A percentile compares a stretch with the other conserved stretches of the same genome.
These are phyloP conservation scores for Nyctanthes arbortristis DNA, from an alignment of 257 asterid genomes.

Conservation along the genomic window DNA sequence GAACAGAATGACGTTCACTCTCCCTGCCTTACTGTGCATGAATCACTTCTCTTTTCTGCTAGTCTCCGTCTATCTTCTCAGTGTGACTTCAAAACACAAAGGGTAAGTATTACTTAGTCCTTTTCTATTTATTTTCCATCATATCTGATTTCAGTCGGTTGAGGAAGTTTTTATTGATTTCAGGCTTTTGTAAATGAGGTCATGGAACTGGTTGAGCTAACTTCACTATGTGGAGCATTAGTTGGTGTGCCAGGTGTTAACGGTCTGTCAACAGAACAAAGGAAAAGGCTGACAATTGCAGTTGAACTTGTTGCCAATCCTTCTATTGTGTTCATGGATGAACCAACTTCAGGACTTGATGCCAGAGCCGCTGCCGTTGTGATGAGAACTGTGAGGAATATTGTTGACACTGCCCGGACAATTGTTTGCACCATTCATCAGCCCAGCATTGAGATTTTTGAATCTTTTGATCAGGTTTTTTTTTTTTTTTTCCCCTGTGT, in stretches of 20 bases:
- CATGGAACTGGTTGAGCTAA: constrained; percentile 80
- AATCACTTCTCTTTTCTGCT: constrained; percentile 82
- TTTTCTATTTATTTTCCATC: not conserved
- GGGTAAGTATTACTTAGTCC: constrained; percentile 40
- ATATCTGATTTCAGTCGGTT: not conserved
- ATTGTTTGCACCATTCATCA: constrained; percentile 94
- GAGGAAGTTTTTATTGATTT: constrained; percentile 15
- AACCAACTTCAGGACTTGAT: constrained; percentile 90
- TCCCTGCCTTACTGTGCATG: constrained; percentile 80
- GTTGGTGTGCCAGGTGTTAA: constrained; percentile 85
- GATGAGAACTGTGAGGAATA: constrained; percentile 93
- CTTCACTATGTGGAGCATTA: constrained; percentile 55
- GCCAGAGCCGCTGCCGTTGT: constrained; percentile 94
- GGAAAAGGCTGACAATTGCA: constrained; percentile 81
- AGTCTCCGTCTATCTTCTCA: constrained; percentile 82
- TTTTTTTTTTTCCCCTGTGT: not conserved
- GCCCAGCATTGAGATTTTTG: constrained; percentile 86
- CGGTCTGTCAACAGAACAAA: constrained; percentile 83
- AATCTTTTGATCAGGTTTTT: constrained; percentile 82
- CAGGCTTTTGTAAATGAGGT: constrained; percentile 86
- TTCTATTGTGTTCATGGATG: constrained; percentile 90
- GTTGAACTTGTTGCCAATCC: constrained; percentile 92
- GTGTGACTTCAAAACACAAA: constrained; percentile 57
- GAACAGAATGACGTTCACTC: constrained; percentile 91
- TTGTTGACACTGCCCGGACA: constrained; percentile 84